These are phyloP conservation scores for Fusarium annulatum DNA, from an alignment of 2,329 filamentous ascomycete species.

Conservation along the genomic window DNA sequence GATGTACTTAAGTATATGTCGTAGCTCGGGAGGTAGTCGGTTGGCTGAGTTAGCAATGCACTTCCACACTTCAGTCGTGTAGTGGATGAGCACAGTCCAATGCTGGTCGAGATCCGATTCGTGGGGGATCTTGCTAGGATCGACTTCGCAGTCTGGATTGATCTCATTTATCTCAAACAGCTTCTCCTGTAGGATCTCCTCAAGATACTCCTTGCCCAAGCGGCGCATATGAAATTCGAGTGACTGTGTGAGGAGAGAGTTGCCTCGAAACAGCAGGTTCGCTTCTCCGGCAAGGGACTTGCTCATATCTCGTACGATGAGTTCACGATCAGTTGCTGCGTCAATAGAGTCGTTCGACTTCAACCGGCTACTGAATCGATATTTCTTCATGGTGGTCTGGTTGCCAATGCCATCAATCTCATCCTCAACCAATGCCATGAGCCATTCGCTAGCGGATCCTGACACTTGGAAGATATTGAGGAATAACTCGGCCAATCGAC, in stretches of 20 bases:
- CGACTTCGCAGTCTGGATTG: conserved; percentile 94
- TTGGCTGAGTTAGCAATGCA: conserved; percentile 80
- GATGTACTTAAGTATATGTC: conserved; percentile 89
- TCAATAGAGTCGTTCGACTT: conserved; percentile 77
- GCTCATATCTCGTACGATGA: conserved; percentile 80
- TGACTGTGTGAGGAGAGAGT: conserved; percentile 91
- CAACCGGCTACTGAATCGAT: conserved; percentile 77
- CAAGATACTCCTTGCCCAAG: conserved; percentile 90
- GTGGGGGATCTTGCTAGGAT: conserved; percentile 77
- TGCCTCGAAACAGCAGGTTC: conserved; percentile 94
- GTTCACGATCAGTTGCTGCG: conserved; percentile 72
- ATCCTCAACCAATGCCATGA: conserved; percentile 92
- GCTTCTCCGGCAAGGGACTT: conserved; percentile 87
- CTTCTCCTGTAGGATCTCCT: conserved; percentile 86
- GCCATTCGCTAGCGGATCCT: conserved; percentile 85
- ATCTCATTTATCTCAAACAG: conserved; percentile 89
- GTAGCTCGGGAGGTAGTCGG: conserved; percentile 82
- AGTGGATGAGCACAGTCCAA: conserved; percentile 79
- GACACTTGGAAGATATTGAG: conserved; percentile 97
- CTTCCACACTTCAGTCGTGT: conserved; percentile 88
- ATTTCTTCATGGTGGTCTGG: conserved; percentile 78
- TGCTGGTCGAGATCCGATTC: conserved; percentile 82
- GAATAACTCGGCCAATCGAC: conserved; percentile 84
- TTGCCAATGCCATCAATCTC: conserved; percentile 94
- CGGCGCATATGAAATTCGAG: conserved; percentile 96